A percentile compares a stretch with the other conserved stretches of the same genome.
These are phyloP conservation scores for Balansia obtecta DNA, from an alignment of 2,329 filamentous ascomycete genomes.

Conservation along the genomic window DNA sequence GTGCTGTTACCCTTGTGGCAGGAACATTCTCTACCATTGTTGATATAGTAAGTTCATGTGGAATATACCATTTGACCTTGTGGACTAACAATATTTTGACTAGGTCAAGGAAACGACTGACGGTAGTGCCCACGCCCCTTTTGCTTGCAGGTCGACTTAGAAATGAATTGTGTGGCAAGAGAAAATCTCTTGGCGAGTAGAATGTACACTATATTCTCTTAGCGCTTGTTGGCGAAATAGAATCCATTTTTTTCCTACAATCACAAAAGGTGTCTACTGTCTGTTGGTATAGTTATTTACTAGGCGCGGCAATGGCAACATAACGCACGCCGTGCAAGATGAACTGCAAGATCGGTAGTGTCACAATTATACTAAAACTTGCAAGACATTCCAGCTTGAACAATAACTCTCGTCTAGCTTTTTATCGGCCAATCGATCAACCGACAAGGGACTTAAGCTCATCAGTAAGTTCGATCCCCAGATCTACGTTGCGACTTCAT, in stretches of 20 bases:
- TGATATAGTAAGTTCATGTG: constrained; percentile 15
- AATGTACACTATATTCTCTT: background rate
- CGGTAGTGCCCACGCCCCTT: constrained; percentile 9
- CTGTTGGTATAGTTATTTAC: no score
- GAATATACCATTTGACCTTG: background rate
- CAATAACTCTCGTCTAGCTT: background rate
- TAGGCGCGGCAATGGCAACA: no score
- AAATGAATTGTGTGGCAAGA: constrained; percentile 1
- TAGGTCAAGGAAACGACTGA: constrained; percentile 12
- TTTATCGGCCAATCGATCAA: background rate
- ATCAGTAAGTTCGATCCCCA: background rate
- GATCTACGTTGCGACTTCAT: background rate
- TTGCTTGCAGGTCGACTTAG: constrained; percentile 9
- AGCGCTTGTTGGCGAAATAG: background rate
- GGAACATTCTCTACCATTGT: constrained; percentile 18
- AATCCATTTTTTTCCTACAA: background rate
- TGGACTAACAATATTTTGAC: background rate
- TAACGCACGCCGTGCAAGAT: no score
- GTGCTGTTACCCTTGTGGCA: constrained; percentile 15
- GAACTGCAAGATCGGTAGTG: no score
- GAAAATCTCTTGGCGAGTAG: background rate
- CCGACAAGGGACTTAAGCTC: no score
- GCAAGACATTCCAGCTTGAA: no score
- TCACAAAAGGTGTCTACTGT: no score
- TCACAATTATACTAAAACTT: no score